Base-by-base conservation (phyloP, 805 yeast species). In the Candida boleticola region DNA sequence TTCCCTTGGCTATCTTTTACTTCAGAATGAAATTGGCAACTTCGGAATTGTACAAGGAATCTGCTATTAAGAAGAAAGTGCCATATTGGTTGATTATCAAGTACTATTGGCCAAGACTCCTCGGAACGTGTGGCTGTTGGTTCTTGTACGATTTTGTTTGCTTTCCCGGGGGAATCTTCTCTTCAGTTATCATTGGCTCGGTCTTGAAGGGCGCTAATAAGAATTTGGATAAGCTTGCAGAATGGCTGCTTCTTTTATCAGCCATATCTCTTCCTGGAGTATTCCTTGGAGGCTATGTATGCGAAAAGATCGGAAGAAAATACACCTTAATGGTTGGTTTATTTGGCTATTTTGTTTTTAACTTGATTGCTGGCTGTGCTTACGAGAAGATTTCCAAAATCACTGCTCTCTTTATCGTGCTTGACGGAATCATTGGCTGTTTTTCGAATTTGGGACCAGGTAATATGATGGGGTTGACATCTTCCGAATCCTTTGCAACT, bases 391-490 rank as follows among this genome's bases (percentile, higher is more conserved):
- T 85, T 44, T 61, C 64, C 26, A 74, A 76, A 33, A 83, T 82
- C 44, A 69, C 77, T 14, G 79, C 83, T 4, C 65, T 83, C 26
- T 85, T 85, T 58, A 75, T 85, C 44, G 70, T 85, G 32, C 79
- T 85, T 58, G 85, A 84, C 58, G 92, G 89, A 22, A 60, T 85
- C 18, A 80, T 85, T 80, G 78, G 76, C 68, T 74, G 80, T 11
- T 61, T 70, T 51, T 89, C 89, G 52, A 85, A 84, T 61, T 66
- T 83, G 50, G 92, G 93, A 1, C 93, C 93, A 2, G 93, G 93
- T 46, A 75, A 84, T 56, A 78, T 77, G 73, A 66, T 85, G 71
- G 92, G 92, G 10, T 69, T 85, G 43, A 64, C 36, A 5, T 32
- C 36, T 4, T 76, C 85, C 19, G 92, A 85, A 60, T 71, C 79